A percentile compares a stretch with the other conserved stretches of the same genome.
These are phyloP conservation scores for Russula sp. DNA, from an alignment of 768 basidiomycete species.

Conservation along the genomic window DNA sequence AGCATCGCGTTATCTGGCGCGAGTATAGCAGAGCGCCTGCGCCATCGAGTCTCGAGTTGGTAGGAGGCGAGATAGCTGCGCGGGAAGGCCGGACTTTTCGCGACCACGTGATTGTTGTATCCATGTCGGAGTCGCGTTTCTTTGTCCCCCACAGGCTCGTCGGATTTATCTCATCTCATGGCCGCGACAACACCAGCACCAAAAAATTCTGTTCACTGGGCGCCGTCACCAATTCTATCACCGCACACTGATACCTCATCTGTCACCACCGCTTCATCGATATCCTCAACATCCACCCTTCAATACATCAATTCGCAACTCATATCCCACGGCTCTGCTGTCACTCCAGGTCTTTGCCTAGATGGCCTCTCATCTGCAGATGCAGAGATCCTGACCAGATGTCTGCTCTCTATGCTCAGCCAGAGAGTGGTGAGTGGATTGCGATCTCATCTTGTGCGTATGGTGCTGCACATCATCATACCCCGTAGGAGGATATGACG, in stretches of 20 bases:
- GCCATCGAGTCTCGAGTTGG: too few relatives aligned
- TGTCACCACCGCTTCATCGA: constrained; percentile 38
- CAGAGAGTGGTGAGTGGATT: constrained; percentile 64
- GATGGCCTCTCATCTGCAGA: constrained; percentile 56
- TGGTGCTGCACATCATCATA: too few relatives aligned
- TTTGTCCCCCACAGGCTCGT: background rate
- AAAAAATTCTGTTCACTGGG: constrained; percentile 50
- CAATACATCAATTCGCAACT: constrained; percentile 82
- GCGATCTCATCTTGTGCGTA: too few relatives aligned
- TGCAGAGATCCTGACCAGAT: constrained; percentile 58
- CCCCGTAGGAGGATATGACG: constrained; percentile 60
- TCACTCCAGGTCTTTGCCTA: constrained; percentile 58
- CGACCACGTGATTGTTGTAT: too few relatives aligned
- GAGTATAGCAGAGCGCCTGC: too few relatives aligned
- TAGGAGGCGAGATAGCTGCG: too few relatives aligned
- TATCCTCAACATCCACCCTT: constrained; percentile 51
- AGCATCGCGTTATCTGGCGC: too few relatives aligned
- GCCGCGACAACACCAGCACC: constrained; percentile 24
- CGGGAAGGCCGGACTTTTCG: too few relatives aligned
- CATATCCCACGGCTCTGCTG: constrained; percentile 70
- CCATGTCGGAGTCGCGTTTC: background rate
- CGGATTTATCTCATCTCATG: background rate
- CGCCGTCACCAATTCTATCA: constrained; percentile 29
- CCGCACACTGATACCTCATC: constrained; percentile 19
- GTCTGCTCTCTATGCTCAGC: constrained; percentile 64